Evolutionary conservation across 1,284 basidiomycete species (phyloP), one percentile per base, ranked within the genome.

Genomic region (Pseudozyma hubeiensis): DNA sequence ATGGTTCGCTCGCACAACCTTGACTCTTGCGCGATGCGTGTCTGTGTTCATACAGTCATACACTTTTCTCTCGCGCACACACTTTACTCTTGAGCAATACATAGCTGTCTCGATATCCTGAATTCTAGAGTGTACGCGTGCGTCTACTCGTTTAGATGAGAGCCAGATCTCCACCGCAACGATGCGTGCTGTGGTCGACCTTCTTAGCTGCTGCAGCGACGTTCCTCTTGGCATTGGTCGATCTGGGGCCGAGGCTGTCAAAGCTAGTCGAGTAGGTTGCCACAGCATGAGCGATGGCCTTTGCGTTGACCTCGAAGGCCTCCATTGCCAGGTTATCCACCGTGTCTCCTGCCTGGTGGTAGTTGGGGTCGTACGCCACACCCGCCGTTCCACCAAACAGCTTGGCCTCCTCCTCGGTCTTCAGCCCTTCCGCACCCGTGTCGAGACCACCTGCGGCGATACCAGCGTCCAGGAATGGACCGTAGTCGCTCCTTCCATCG

Each of bases 241-340:
- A 35, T 19, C 39, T 55, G 31, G 67, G 61, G 5, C 61, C 61
- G 5, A 71, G 51, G 31, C 53, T 57, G 13, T 71, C 62, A 34
- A 71, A 53, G 33, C 46, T 53, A 10, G 53, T 59, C 7, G 62
- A 29, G 39, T 71, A 71, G 37, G 63, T 65, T n/a, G 68, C 62
- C 13, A 71, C 54, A n/a, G 68, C 63, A 33, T 71, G 68, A 4
- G 68, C 54, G 40, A 71, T 71, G 17, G 68, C 68, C 47, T 71
- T 71, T 31, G 68, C 40, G 45, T 71, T 71, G 51, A 64, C 31
- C 52, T 65, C 63, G 39, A 65, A 71, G 4, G 68, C 63, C 29
- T 66, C 52, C 62, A 65, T 65, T 46, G 48, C 54, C 17, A 71
- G 33, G 59, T 71, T 71, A 52, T 62, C 52, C 39, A 58, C 46